These are phyloP conservation scores for Atkinsonella texensis DNA, from an alignment of 2,329 filamentous ascomycete species.

Conservation along the genomic window DNA sequence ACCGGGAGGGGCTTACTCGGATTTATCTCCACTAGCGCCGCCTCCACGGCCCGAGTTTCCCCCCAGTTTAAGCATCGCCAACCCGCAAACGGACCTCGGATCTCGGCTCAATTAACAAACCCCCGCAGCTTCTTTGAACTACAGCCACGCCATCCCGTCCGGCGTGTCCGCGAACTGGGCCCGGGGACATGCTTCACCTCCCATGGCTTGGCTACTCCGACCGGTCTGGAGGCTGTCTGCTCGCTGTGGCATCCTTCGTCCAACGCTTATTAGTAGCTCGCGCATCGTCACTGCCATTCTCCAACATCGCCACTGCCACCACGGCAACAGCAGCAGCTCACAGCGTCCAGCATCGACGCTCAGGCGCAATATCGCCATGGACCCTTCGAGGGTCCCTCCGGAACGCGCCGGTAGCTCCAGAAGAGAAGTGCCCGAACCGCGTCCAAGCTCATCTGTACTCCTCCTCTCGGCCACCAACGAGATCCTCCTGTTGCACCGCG, in stretches of 20 bases:
- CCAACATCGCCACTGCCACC: not conserved
- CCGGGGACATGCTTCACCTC: not conserved
- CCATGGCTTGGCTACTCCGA: slow-evolving; percentile 6
- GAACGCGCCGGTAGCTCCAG: slow-evolving; percentile 8
- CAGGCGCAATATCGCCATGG: not conserved
- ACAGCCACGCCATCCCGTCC: not conserved
- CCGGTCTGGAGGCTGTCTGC: slow-evolving; percentile 3
- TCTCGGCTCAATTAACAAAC: slow-evolving; percentile 6
- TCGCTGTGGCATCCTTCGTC: not conserved
- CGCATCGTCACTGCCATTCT: not conserved
- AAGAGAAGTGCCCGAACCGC: slow-evolving; percentile 28
- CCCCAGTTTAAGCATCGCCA: not conserved
- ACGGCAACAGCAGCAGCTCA: slow-evolving; percentile 1
- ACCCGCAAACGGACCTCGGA: slow-evolving; percentile 6
- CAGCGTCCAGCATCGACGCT: not conserved
- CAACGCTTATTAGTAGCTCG: not conserved
- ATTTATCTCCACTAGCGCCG: not conserved
- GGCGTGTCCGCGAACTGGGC: not conserved
- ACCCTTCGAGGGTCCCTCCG: not conserved
- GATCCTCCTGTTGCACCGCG: slow-evolving; percentile 76
- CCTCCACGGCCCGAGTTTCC: not conserved
- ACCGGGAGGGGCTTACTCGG: not conserved
- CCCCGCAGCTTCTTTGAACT: not conserved
- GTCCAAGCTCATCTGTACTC: slow-evolving; percentile 66
- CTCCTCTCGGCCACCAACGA: slow-evolving; percentile 79